Percentiles rank a stretch among this genome's conserved stretches.
Conservation (phyloP, 495 filamentous ascomycete species). For the Amphirosellinia nigrospora region DNA sequence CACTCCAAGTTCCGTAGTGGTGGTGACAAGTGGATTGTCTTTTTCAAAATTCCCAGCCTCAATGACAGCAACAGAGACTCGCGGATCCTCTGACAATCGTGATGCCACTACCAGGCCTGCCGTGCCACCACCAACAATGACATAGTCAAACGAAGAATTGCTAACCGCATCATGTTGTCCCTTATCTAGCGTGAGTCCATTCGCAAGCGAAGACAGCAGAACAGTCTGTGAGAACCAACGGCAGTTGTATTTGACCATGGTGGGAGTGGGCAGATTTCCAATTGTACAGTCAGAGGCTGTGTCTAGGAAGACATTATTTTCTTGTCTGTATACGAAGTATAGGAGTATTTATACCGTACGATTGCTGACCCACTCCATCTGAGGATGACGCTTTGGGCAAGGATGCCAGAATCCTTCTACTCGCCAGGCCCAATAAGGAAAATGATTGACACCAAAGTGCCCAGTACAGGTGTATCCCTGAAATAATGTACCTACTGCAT, state of each 20-base stretch:
- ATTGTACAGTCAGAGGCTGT: constrained; percentile 10
- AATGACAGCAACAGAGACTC: constrained; percentile 64
- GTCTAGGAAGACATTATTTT: constrained; percentile 16
- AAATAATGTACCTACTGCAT: constrained; percentile 5
- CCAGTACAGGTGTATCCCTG: constrained; percentile 4
- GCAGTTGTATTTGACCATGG: constrained; percentile 18
- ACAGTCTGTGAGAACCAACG: constrained; percentile 16
- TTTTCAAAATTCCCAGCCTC: constrained; percentile 56
- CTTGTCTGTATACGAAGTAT: constrained; percentile 10
- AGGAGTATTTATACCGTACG: constrained; percentile 6
- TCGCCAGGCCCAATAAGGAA: constrained; percentile 15
- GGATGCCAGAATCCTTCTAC: constrained; percentile 14
- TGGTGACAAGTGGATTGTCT: constrained; percentile 37
- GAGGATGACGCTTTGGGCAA: constrained; percentile 18
- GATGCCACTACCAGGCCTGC: constrained; percentile 77
- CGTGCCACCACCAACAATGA: constrained; percentile 80
- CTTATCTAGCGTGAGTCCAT: constrained; percentile 7
- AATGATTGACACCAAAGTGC: constrained; percentile 4
- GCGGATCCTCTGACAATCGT: constrained; percentile 59
- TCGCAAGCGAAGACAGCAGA: constrained; percentile 18
- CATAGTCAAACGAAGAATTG: constrained; percentile 58
- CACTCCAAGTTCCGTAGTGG: constrained; percentile 11
- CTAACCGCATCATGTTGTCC: constrained; percentile 12
- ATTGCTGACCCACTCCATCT: constrained; percentile 6
- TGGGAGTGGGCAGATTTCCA: constrained; percentile 15